phyloP scores from a whole-genome alignment of 164 flowering plant genomes.

The Piper betle region DNA sequence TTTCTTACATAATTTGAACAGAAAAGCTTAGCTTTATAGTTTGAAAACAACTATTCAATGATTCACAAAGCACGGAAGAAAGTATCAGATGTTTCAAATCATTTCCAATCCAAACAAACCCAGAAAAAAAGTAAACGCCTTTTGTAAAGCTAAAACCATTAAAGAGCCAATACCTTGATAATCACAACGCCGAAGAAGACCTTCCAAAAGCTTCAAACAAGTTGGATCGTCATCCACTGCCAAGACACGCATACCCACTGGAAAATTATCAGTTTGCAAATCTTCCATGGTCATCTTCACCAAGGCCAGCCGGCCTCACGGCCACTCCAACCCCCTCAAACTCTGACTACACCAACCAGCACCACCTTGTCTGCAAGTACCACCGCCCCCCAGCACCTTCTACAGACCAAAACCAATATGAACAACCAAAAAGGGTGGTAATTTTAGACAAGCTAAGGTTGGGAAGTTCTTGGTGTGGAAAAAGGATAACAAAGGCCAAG shows the following conservation, averaged over 20 bases:
- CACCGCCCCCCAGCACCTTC: too few species aligned
- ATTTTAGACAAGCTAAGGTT: too few species aligned
- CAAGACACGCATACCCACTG: slow-evolving; percentile 20
- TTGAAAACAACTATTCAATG: neutral
- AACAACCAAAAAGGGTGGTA: too few species aligned
- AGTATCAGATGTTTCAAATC: neutral
- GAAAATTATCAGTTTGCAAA: slow-evolving; percentile 7
- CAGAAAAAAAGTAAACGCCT: neutral
- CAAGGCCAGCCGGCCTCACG: neutral
- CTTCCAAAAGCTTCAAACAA: slow-evolving; percentile 10
- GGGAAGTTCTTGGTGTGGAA: too few species aligned
- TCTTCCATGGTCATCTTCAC: slow-evolving; percentile 3
- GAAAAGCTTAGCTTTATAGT: neutral
- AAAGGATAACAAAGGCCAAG: neutral
- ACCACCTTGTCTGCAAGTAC: too few species aligned
- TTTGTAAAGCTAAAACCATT: neutral
- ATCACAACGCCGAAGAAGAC: slow-evolving; percentile 13
- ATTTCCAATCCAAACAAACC: neutral
- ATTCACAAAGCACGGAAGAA: neutral
- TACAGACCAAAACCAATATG: too few species aligned
- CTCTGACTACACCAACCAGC: too few species aligned
- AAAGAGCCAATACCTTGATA: slow-evolving; percentile 6
- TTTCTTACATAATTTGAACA: neutral
- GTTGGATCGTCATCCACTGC: slow-evolving; percentile 14
- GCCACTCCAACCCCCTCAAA: neutral